Evolutionary conservation across 2,329 filamentous ascomycete species (phyloP).

Genomic region (Polytolypa hystricis): DNA sequence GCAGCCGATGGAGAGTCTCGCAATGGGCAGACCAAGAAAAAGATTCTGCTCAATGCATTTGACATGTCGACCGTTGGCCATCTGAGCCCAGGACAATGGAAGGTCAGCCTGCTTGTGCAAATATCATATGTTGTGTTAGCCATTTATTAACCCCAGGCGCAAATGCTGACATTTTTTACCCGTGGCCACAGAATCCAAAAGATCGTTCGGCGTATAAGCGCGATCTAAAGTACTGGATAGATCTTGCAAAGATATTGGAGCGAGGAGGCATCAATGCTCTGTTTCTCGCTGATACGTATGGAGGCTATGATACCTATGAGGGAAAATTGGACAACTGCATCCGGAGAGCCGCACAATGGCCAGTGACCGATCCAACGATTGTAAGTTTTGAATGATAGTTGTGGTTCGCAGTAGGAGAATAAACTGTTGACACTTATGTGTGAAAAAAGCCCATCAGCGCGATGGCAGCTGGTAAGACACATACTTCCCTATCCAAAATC

Average conservation of each 20-base stretch:
- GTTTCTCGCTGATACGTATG: constrained; percentile 56
- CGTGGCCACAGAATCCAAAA: constrained; percentile 45
- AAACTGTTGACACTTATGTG: constrained; percentile 29
- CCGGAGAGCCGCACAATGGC: constrained; percentile 52
- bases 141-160: too few species aligned
- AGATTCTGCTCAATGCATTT: constrained; percentile 54
- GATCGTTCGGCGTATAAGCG: constrained; percentile 53
- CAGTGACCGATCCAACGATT: constrained; percentile 53
- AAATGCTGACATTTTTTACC: too few species aligned
- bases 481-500: too few species aligned
- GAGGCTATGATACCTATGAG: constrained; percentile 53
- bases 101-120: constrained; percentile 33
- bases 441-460: constrained; percentile 51
- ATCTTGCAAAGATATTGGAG: constrained; percentile 52
- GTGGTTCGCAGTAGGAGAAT: too few species aligned
- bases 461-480: constrained; percentile 57
- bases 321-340: constrained; percentile 50
- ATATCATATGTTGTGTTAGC: too few species aligned
- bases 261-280: constrained; percentile 52
- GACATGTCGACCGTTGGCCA: constrained; percentile 57
- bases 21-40: constrained; percentile 38
- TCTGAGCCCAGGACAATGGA: constrained; percentile 57
- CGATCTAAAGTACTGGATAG: constrained; percentile 51
- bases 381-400: too few species aligned
- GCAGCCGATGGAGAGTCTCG: too few species aligned